Conservation (phyloP, 2,329 filamentous ascomycete species). For the Gyromitra esculenta region DNA sequence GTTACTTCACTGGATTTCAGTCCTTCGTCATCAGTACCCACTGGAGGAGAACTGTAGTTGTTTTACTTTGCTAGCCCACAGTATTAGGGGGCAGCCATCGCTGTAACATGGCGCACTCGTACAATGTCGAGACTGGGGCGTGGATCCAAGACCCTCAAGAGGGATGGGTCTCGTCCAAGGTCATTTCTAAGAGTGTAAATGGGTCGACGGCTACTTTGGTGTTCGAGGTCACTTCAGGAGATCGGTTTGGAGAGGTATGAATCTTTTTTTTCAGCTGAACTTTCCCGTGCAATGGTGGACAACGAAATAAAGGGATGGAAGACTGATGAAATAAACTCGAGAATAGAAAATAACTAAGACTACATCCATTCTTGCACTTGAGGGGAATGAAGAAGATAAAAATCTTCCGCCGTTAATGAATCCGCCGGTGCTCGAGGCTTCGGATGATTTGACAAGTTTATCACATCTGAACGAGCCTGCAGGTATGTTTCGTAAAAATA, state of each 20-base stretch:
- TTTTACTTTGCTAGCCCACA: conserved; percentile 35
- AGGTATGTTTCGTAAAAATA: conserved; percentile 68
- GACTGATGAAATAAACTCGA: conserved; percentile 39
- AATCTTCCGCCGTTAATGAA: conserved; percentile 95
- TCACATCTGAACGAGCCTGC: conserved; percentile 98
- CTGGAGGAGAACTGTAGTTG: conserved; percentile 27
- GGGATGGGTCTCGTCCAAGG: conserved; percentile 97
- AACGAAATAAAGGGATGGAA: conserved; percentile 25
- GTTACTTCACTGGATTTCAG: conserved; percentile 43
- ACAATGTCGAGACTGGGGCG: conserved; percentile 94
- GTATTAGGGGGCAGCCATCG: conserved; percentile 44
- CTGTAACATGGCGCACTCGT: conserved; percentile 81
- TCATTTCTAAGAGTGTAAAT: conserved; percentile 82
- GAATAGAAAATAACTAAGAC: conserved; percentile 54
- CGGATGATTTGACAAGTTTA: conserved; percentile 95
- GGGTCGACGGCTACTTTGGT: conserved; percentile 87
- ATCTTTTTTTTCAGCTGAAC: conserved; percentile 44
- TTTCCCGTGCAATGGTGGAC: conserved; percentile 29
- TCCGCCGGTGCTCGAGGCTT: conserved; percentile 96
- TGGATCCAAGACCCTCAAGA: conserved; percentile 97
- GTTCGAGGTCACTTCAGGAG: conserved; percentile 72
- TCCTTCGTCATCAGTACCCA: conserved; percentile 28
- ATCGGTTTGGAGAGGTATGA: conserved; percentile 86
- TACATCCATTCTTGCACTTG: conserved; percentile 71
- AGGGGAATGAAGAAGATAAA: conserved; percentile 72